Evolutionary conservation across 768 basidiomycete species (phyloP), one percentile per base, ranked within the genome.

Genomic region (Gymnopilus junonius): DNA sequence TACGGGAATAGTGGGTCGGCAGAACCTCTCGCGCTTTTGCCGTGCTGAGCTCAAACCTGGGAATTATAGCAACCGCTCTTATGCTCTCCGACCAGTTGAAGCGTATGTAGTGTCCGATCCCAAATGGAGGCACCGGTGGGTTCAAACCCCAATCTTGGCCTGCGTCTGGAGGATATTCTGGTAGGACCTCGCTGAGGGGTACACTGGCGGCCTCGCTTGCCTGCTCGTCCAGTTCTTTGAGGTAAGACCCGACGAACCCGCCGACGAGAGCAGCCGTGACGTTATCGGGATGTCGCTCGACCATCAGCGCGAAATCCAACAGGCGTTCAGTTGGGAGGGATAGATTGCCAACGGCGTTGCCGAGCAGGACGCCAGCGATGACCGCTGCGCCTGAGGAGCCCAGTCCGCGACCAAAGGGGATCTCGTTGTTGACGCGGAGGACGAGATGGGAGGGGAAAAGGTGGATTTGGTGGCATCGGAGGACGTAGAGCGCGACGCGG

Each of bases 371-470:
- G 42, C 97, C 97, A 1, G 95, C 97, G 70, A 99, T 93, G 70
- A 99, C 97, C n/a, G 97, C 97, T 3, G 97, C 97, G 14, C 97
- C 97, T 0, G 97, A 99, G 0, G 97, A 99, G 51, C 97, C 97
- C 54, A 99, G 83, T 11, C 97, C 97, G 58, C 97, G 92, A 12
- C 97, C 97, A 72, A 99, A 99, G 2, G 97, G 97, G 70, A 99
- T 98, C 76, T 96, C 87, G 76, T 99, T 99, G 75, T 91, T 78
- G 37, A 83, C 90, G 71, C 91, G 88, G 71, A 99, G 88, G 70
- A 73, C 74, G 71, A 98, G 82, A 53, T 85, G 82, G 1, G 88
- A 80, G 23, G 96, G 97, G 77, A 98, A 96, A 29, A 83, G 81
- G 43, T 79, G 74, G 68, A 94, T 85, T 65, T 75, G 75, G 75